phyloP scores from a whole-genome alignment of 75 land plant species.

The Chamaecyparis obtusa region DNA sequence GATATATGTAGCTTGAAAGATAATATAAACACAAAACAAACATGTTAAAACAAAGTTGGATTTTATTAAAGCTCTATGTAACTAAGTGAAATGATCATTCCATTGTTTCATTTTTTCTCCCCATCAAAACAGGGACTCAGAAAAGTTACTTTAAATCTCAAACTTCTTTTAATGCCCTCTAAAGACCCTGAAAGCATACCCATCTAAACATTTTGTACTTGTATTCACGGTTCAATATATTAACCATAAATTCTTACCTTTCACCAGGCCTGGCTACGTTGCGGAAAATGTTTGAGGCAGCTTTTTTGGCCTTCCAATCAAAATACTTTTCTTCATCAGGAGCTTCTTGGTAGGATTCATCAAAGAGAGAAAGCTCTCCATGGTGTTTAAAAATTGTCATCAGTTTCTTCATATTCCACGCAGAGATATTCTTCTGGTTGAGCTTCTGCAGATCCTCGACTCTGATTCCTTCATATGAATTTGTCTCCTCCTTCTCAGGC shows the following conservation, averaged over 20 bases:
- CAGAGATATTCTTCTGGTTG: conserved; percentile 31
- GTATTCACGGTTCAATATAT: neutral
- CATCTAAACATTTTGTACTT: neutral
- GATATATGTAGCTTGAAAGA: conserved; percentile 32
- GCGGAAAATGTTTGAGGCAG: conserved; percentile 26
- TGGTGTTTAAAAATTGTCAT: conserved; percentile 22
- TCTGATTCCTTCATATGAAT: neutral
- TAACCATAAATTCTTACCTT: conserved; percentile 21
- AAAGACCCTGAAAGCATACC: neutral
- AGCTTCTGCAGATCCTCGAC: conserved; percentile 34
- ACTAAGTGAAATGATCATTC: neutral
- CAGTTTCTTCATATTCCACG: conserved; percentile 41
- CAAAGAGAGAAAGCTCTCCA: conserved; percentile 22
- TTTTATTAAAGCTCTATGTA: neutral
- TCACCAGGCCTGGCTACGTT: conserved; percentile 36
- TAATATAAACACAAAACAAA: neutral
- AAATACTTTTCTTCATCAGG: conserved; percentile 27
- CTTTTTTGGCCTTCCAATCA: conserved; percentile 44
- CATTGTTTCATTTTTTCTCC: neutral
- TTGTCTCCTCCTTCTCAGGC: neutral
- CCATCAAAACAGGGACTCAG: neutral
- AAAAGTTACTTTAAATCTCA: neutral
- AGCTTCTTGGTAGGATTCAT: conserved; percentile 13
- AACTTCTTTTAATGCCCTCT: neutral
- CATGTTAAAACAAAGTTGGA: neutral